Evolutionary conservation across 2,329 filamentous ascomycete species (phyloP), one percentile per base, ranked within the genome.

Genomic region (Stemphylium lycopersici): DNA sequence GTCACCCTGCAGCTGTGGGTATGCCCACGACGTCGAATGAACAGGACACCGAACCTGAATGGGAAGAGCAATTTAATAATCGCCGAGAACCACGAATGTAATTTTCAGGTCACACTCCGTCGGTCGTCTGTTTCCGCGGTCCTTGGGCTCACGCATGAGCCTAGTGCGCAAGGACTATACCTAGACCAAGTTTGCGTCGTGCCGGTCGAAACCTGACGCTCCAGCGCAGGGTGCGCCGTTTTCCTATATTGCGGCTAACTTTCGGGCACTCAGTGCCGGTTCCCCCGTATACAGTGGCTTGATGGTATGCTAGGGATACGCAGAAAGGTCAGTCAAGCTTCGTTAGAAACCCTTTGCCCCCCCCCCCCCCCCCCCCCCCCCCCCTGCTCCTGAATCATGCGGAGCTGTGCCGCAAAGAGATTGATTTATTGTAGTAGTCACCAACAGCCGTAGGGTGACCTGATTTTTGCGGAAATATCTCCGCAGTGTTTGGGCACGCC

Each of bases 41-140:
- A 48, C 44, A 36, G 37, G 43, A 34, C 42, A 38, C 47, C 47
- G 42, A 48, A 36, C 33, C 13, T 42, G 32, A 43, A 41, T 32
- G 26, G 46, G 37, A 55, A 55, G 55, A 51, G 38, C 43, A 58
- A 58, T 36, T 39, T 39, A 31, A 22, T 16, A n/a, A 38, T 42
- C 24, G 56, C 52, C 22, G 48, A 34, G 34, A 42, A 41, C 33
- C 43, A 48, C 18, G 41, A 36, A 55, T 48, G 29, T 12, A 42
- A 33, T 47, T 38, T 24, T 16, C 36, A 26, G 37, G 20, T 18
- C 38, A 18, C 20, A 7, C 15, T 20, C 18, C 22, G 15, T 51
- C 40, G 34, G 48, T 45, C 41, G n/a, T 41, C 36, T 44, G 18
- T 22, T 45, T 44, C 22, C 31, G 37, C 29, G 34, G n/a, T 20